Percentiles rank a stretch among this genome's conserved stretches.
Conservation (phyloP, 495 filamentous ascomycete species). For the Annulohypoxylon nitens region DNA sequence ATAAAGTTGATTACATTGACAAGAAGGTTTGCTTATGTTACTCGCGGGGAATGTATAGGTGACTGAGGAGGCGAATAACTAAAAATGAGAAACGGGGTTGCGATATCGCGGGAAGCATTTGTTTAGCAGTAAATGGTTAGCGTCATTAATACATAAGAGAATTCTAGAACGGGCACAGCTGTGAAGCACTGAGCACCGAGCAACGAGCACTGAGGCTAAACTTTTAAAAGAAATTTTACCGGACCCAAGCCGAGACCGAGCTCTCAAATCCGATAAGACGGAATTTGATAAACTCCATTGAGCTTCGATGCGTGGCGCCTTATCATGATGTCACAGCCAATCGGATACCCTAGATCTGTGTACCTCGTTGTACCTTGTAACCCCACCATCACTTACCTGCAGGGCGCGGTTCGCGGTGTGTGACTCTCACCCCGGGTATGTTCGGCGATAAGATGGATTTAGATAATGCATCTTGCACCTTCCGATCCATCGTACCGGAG, state of each 20-base stretch:
- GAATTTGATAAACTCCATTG: conserved; percentile 27
- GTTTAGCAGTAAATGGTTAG: conserved; percentile 20
- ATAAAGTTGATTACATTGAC: conserved; percentile 9
- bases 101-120: conserved; percentile 20
- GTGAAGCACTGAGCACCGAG: neutral
- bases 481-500: conserved; percentile 8
- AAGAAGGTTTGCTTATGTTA: conserved; percentile 8
- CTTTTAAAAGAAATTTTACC: conserved; percentile 34
- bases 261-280: conserved; percentile 25
- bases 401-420: conserved; percentile 9
- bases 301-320: conserved; percentile 9
- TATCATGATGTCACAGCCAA: conserved; percentile 49
- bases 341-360: conserved; percentile 32
- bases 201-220: conserved; percentile 19
- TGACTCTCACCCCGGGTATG: conserved; percentile 24
- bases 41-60: conserved; percentile 2
- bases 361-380: neutral
- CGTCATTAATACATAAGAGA: conserved; percentile 40
- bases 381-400: conserved; percentile 1
- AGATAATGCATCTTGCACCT: conserved; percentile 24
- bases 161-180: neutral
- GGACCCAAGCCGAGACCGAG: conserved; percentile 38
- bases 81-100: conserved; percentile 2
- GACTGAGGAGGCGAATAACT: conserved; percentile 23
- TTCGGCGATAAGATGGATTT: conserved; percentile 46